Evolutionary conservation across 768 basidiomycete genomes (phyloP).

Genomic region (Mycena venus): DNA sequence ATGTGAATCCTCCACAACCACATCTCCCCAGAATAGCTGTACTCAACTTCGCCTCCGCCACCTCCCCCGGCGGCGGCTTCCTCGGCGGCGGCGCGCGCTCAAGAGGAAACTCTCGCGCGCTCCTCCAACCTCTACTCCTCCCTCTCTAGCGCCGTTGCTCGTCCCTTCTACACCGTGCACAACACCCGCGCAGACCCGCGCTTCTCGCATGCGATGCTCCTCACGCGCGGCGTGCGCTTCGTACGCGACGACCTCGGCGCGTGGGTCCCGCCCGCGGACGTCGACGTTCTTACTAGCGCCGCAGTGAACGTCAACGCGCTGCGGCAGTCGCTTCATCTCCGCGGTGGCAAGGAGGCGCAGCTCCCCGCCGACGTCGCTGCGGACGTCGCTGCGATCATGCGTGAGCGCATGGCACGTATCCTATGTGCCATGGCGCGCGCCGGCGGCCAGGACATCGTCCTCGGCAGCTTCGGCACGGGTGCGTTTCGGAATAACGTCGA

Average conservation of each 20-base stretch:
- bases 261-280: conserved; percentile 59
- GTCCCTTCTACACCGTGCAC: conserved; percentile 63
- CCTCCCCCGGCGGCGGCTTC: conserved; percentile 69
- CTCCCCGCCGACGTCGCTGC: conserved; percentile 43
- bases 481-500: conserved; percentile 76
- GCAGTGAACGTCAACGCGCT: conserved; percentile 66
- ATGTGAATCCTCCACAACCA: conserved; percentile 53
- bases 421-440: conserved; percentile 72
- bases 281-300: conserved; percentile 66
- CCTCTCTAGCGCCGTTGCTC: conserved; percentile 56
- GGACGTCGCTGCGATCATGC: conserved; percentile 69
- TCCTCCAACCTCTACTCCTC: conserved; percentile 66
- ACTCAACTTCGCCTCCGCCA: conserved; percentile 71
- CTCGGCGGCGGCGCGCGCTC: conserved; percentile 65
- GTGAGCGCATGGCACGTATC: conserved; percentile 78
- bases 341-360: neutral
- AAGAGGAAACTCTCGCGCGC: conserved; percentile 71
- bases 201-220: conserved; percentile 70
- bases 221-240: conserved; percentile 59
- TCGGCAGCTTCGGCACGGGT: conserved; percentile 85
- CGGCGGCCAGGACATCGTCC: conserved; percentile 70
- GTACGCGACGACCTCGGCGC: conserved; percentile 62
- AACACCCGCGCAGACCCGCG: conserved; percentile 44
- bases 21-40: conserved; percentile 49
- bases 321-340: conserved; percentile 25